Evolutionary conservation across 495 filamentous ascomycete species (phyloP).

Genomic region (Penicillium maclennaniae): DNA sequence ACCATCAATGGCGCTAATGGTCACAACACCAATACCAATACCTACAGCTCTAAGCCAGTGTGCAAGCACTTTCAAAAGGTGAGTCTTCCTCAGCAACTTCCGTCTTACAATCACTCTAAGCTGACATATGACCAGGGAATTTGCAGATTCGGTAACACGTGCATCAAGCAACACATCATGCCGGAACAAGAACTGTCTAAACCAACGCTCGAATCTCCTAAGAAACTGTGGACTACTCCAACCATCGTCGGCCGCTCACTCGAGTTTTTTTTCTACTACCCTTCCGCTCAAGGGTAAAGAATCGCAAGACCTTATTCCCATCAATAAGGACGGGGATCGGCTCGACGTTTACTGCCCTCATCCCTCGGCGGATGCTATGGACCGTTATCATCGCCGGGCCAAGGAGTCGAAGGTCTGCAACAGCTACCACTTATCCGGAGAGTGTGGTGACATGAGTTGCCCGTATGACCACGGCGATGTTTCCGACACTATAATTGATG

Average conservation of each 20-base stretch:
- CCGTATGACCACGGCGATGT: slow-evolving; percentile 37
- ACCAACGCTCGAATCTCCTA: slow-evolving; percentile 15
- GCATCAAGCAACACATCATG: slow-evolving; percentile 37
- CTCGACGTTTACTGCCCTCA: slow-evolving; percentile 36
- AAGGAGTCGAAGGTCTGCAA: slow-evolving; percentile 42
- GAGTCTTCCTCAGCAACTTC: background rate
- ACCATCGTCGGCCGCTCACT: slow-evolving; percentile 20
- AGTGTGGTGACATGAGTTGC: slow-evolving; percentile 37
- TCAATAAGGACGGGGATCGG: slow-evolving; percentile 44
- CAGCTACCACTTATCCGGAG: slow-evolving; percentile 38
- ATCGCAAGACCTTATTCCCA: slow-evolving; percentile 32
- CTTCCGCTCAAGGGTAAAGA: slow-evolving; percentile 24
- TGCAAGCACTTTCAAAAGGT: slow-evolving; percentile 44
- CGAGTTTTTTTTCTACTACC: slow-evolving; percentile 20
- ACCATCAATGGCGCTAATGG: slow-evolving; percentile 2
- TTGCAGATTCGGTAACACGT: slow-evolving; percentile 37
- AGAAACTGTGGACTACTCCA: slow-evolving; percentile 17
- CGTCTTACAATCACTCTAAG: background rate
- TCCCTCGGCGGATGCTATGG: slow-evolving; percentile 25
- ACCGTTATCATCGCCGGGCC: slow-evolving; percentile 30
- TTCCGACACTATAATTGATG: slow-evolving; percentile 27
- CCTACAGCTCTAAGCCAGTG: slow-evolving; percentile 21
- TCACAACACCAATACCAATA: slow-evolving; percentile 1
- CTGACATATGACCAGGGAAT: slow-evolving; percentile 24
- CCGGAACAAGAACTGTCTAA: slow-evolving; percentile 27